Percentiles rank a stretch among this genome's conserved stretches.
phyloP scores from a whole-genome alignment of 2,329 filamentous ascomycete species.

The Claviceps sorghi region DNA sequence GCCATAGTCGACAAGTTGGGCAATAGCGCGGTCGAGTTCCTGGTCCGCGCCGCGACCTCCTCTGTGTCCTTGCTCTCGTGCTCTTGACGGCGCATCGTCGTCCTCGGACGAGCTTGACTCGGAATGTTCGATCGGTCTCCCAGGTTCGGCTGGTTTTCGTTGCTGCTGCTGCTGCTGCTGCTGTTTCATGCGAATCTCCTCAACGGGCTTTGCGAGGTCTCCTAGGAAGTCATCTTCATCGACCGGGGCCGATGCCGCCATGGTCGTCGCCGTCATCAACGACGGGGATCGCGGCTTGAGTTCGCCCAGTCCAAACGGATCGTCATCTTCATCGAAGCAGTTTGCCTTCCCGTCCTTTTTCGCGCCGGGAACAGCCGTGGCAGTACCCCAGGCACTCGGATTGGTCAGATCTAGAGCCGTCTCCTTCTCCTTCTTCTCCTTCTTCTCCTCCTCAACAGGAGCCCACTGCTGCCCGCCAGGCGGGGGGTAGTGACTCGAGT shows the following conservation, averaged over 20 bases:
- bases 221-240: conserved; percentile 54
- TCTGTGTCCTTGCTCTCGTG: conserved; percentile 10
- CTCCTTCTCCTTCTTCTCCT: conserved; percentile 14
- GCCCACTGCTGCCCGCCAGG: conserved; percentile 28
- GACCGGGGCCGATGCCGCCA: conserved; percentile 13
- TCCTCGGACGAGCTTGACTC: conserved; percentile 34
- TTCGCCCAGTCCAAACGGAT: conserved; percentile 70
- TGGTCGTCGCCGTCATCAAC: conserved; percentile 13
- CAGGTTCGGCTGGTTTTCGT: conserved; percentile 31
- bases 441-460: conserved; percentile 21
- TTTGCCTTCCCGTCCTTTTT: conserved; percentile 10
- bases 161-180: conserved; percentile 6
- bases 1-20: conserved; percentile 87
- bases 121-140: conserved; percentile 38
- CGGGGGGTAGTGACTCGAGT: conserved; percentile 49
- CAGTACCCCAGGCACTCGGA: conserved; percentile 36
- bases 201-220: conserved; percentile 48
- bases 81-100: conserved; percentile 9
- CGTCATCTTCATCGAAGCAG: conserved; percentile 57
- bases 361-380: conserved; percentile 9
- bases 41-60: conserved; percentile 14
- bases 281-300: conserved; percentile 29
- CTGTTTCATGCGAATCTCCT: conserved; percentile 35
- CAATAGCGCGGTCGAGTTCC: conserved; percentile 61
- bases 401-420: conserved; percentile 34